phyloP scores from a whole-genome alignment of 768 basidiomycete species.

The Auriculariales sp. region DNA sequence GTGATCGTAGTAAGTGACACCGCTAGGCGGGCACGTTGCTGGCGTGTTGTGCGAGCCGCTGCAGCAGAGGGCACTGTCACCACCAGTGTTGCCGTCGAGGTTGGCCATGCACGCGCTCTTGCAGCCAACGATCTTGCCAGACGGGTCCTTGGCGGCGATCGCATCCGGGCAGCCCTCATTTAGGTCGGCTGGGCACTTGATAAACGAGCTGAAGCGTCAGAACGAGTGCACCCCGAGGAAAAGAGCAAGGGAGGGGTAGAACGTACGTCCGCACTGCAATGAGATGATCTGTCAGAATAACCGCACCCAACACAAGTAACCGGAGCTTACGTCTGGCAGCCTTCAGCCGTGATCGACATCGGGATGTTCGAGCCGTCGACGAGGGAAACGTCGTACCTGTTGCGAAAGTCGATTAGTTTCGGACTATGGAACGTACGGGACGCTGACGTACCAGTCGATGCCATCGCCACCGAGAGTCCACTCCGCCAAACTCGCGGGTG shows the following conservation, averaged over 20 bases:
- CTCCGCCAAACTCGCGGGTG: neutral
- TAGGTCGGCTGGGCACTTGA: too few relatives aligned
- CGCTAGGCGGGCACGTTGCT: neutral
- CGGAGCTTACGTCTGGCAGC: conserved; percentile 3
- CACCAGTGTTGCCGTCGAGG: neutral
- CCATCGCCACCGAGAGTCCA: neutral
- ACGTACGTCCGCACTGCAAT: too few relatives aligned
- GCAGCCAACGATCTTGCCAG: neutral
- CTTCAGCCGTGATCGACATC: conserved; percentile 2
- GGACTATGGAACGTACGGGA: neutral
- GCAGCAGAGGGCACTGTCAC: neutral
- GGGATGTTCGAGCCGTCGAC: conserved; percentile 11
- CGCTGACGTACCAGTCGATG: neutral
- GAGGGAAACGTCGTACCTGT: conserved; percentile 3
- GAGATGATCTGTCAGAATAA: too few relatives aligned
- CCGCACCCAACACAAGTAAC: too few relatives aligned
- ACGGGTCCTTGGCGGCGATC: neutral
- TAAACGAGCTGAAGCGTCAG: too few relatives aligned
- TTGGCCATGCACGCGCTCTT: neutral
- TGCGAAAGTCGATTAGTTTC: neutral
- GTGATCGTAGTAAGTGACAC: neutral
- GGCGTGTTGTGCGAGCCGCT: neutral
- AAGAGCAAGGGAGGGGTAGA: too few relatives aligned
- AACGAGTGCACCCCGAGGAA: too few relatives aligned
- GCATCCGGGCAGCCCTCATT: conserved; percentile 2